These are phyloP conservation scores for Allium cepa DNA, from an alignment of 106 monocot species.

Conservation along the genomic window DNA sequence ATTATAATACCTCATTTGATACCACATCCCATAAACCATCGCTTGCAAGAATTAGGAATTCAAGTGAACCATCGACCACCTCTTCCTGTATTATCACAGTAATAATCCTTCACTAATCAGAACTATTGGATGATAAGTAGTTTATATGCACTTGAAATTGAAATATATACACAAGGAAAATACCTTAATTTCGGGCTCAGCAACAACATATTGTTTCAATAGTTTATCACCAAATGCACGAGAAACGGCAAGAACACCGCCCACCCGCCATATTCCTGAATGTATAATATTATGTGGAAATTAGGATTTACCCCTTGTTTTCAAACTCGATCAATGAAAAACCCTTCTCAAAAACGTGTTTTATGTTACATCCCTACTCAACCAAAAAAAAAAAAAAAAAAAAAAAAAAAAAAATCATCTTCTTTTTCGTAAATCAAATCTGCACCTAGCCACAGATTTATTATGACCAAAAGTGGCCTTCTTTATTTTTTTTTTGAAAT, in stretches of 20 bases:
- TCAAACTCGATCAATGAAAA: neutral
- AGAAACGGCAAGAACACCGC: conserved; percentile 66
- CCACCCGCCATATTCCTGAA: conserved; percentile 54
- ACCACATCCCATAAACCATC: conserved; percentile 98
- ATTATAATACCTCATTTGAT: conserved; percentile 44
- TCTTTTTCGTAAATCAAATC: no score
- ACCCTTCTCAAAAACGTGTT: neutral
- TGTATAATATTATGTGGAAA: neutral
- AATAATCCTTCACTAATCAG: no score
- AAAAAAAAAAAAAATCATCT: no score
- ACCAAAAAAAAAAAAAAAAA: no score
- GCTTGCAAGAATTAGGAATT: conserved; percentile 95
- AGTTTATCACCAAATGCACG: conserved; percentile 64
- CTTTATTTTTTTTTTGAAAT: no score
- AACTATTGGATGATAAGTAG: no score
- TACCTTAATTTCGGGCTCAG: conserved; percentile 64
- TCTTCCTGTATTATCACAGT: conserved; percentile 46
- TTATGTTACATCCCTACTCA: no score
- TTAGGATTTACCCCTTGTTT: neutral
- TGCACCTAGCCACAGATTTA: no score
- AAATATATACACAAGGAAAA: neutral
- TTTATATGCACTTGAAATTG: no score
- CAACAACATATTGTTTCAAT: conserved; percentile 57
- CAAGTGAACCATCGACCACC: conserved; percentile 74
- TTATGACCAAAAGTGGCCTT: no score